A percentile compares a stretch with the other conserved stretches of the same genome.
These are phyloP conservation scores for Dioscorea zingiberensis DNA, from an alignment of 106 monocot species.

Conservation along the genomic window DNA sequence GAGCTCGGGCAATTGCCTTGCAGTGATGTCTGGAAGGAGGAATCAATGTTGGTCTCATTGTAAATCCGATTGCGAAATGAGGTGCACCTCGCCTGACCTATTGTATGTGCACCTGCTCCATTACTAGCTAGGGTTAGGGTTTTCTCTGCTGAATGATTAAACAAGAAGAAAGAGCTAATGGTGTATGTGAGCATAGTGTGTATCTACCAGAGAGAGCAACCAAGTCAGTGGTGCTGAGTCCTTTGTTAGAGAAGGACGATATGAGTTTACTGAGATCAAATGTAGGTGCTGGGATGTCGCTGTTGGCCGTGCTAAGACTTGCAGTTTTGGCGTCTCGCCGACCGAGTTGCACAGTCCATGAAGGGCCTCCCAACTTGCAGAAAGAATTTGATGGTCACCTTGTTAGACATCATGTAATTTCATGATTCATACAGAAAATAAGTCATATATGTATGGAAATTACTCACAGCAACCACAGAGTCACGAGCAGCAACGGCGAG, in stretches of 20 bases:
- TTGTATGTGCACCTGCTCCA: conserved; percentile 37
- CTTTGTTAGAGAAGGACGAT: conserved; percentile 38
- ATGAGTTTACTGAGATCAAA: conserved; percentile 34
- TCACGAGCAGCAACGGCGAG: conserved; percentile 54
- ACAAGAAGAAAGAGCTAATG: too few relatives aligned
- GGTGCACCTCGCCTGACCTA: conserved; percentile 41
- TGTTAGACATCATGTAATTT: not conserved
- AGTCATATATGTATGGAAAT: not conserved
- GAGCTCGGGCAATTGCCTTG: conserved; percentile 30
- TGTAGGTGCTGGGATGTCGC: conserved; percentile 50
- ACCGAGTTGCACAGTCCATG: conserved; percentile 63
- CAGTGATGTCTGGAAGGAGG: conserved; percentile 20
- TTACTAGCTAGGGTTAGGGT: not conserved
- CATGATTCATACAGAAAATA: not conserved
- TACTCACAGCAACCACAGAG: conserved; percentile 46
- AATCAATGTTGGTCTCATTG: conserved; percentile 46
- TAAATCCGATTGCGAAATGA: conserved; percentile 33
- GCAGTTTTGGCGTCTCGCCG: conserved; percentile 70
- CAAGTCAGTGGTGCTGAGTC: conserved; percentile 40
- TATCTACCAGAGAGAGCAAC: conserved; percentile 46
- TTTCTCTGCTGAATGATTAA: too few relatives aligned
- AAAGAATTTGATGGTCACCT: too few relatives aligned
- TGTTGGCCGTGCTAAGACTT: conserved; percentile 46
- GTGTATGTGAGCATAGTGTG: too few relatives aligned
- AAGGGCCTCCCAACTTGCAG: conserved; percentile 61